Evolutionary conservation across 2,329 filamentous ascomycete genomes (phyloP), one percentile per base, ranked within the genome.

Genomic region (Fusarium multiceps): DNA sequence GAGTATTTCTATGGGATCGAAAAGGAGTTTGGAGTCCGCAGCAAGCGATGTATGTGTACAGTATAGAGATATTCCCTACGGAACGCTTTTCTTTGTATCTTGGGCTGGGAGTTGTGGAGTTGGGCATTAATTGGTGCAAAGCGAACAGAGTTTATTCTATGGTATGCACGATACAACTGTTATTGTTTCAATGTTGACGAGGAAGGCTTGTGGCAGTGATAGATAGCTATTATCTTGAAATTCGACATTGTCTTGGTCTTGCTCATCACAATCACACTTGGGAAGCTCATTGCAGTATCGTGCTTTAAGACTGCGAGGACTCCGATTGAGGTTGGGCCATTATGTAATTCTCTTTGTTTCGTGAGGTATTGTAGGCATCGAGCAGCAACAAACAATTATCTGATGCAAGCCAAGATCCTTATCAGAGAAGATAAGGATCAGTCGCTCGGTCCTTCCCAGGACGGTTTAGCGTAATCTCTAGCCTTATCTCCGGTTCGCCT

Each of bases 21-120:
- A 32, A 7, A 51, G 63, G 58, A 63, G 42, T 65, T 71, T 41
- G 43, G 55, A 41, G 40, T 49, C 16, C 23, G 43, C 40, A 11
- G n/a, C 25, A 25, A 43, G 45, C 50, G 47, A 49, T 45, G 37
- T 25, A 23, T 23, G 12, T 54, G 47, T 53, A n/a, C 34, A 42
- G 32, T 43, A 30, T 53, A 63, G 37, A 71, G 25, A 28, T 32
- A 40, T 51, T 64, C 42, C 40, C 45, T 28, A 20, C 63, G 32
- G 63, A 67, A 32, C 49, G 40, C 16, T 68, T 60, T 68, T 47
- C 42, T 64, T 59, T 69, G 42, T 60, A 47, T 64, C 45, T 53
- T 47, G 58, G 53, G 55, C 32, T 54, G 23, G 37, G 47, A 56
- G 49, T 50, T 43, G 16, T 13, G 49, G 49, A 55, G 48, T 46